Percentiles rank a stretch among this genome's conserved stretches.
phyloP scores from a whole-genome alignment of 345 rosid species.

The Salix exigua region DNA sequence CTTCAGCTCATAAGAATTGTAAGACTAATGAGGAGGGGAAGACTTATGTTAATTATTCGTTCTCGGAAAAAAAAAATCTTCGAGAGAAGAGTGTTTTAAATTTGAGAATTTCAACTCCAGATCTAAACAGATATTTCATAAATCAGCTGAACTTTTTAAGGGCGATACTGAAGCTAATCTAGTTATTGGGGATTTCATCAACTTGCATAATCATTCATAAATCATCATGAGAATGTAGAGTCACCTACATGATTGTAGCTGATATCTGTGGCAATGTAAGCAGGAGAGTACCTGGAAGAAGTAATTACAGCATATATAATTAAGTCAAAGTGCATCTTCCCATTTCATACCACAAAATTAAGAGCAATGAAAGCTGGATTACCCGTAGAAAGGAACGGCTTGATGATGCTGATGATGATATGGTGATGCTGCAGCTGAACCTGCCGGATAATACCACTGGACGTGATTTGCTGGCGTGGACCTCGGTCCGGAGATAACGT shows the following conservation, averaged over 20 bases:
- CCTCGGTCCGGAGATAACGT: conserved; percentile 40
- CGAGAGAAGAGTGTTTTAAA: not conserved
- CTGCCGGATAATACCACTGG: conserved; percentile 80
- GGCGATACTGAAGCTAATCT: not conserved
- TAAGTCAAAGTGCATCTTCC: not conserved
- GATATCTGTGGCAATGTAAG: conserved; percentile 60
- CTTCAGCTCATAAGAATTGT: not conserved
- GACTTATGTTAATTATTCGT: not conserved
- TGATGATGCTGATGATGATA: conserved; percentile 51
- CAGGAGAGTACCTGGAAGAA: conserved; percentile 56
- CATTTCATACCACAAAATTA: not conserved
- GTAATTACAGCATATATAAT: not conserved
- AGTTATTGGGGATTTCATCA: not conserved
- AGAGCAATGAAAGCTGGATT: not conserved
- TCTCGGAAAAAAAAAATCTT: not conserved
- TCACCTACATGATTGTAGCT: conserved; percentile 65
- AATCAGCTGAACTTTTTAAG: not conserved
- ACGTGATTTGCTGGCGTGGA: conserved; percentile 53
- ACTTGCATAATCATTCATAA: not conserved
- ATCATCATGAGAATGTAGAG: not conserved
- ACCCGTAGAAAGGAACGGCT: conserved; percentile 83
- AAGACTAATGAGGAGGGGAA: not conserved
- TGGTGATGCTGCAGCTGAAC: conserved; percentile 38
- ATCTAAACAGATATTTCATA: not conserved
- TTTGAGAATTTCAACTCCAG: not conserved